phyloP scores from a whole-genome alignment of 2,329 filamentous ascomycete genomes.

The Fusarium sororula region DNA sequence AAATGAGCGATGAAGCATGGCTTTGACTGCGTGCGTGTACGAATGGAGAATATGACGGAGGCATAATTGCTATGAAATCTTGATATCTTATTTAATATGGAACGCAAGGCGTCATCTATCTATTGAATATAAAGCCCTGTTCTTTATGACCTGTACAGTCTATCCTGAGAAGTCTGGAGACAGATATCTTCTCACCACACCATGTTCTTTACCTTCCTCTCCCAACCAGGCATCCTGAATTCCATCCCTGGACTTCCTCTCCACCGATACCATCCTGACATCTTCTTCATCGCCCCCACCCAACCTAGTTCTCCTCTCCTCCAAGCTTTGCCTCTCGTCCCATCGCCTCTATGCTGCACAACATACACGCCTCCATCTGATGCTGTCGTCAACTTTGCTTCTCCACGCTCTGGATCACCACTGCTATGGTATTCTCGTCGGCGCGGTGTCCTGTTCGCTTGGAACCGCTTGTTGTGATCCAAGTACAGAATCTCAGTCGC shows the following conservation, averaged over 20 bases:
- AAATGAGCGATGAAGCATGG: background rate
- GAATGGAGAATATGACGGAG: slow-evolving; percentile 10
- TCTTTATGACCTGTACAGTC: background rate
- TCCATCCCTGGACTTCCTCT: slow-evolving; percentile 40
- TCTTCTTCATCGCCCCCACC: slow-evolving; percentile 55
- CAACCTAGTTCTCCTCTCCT: slow-evolving; percentile 56
- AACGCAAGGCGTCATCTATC: slow-evolving; percentile 12
- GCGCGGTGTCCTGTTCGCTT: slow-evolving; percentile 42
- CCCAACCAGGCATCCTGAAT: slow-evolving; percentile 41
- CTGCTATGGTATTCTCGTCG: slow-evolving; percentile 29
- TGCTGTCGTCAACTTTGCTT: slow-evolving; percentile 48
- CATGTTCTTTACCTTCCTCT: slow-evolving; percentile 28
- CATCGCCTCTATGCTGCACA: slow-evolving; percentile 43
- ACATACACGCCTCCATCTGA: slow-evolving; percentile 41
- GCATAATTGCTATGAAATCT: slow-evolving; percentile 11
- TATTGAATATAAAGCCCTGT: background rate
- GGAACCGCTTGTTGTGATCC: slow-evolving; percentile 28
- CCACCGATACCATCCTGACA: slow-evolving; percentile 49
- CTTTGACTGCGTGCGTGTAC: slow-evolving; percentile 21
- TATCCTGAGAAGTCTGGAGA: background rate
- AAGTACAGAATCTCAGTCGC: slow-evolving; percentile 40
- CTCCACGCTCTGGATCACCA: slow-evolving; percentile 39
- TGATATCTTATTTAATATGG: slow-evolving; percentile 28
- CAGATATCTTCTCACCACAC: slow-evolving; percentile 4
- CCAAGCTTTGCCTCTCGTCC: slow-evolving; percentile 50